A percentile compares a stretch with the other conserved stretches of the same genome.
Conservation (phyloP, 164 flowering plant genomes). For the Berberis vulgaris region DNA sequence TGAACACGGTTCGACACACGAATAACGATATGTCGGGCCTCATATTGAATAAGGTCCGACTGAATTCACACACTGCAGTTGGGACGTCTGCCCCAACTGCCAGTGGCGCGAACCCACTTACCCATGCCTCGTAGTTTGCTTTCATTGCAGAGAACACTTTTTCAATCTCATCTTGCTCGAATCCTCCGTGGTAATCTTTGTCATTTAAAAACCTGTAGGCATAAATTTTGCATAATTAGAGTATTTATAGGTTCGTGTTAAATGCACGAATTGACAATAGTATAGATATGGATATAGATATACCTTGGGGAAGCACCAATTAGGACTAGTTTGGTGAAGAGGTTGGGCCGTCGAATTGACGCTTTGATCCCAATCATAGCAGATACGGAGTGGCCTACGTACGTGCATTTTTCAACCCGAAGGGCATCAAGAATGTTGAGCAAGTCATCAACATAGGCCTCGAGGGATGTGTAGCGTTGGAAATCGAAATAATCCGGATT, state of each 20-base stretch:
- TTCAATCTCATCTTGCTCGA: conserved; percentile 76
- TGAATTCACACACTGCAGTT: conserved; percentile 80
- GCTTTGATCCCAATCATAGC: conserved; percentile 91
- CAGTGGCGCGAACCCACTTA: conserved; percentile 78
- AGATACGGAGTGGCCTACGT: conserved; percentile 92
- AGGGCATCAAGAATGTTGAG: conserved; percentile 70
- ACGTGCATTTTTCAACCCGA: conserved; percentile 47
- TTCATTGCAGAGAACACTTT: conserved; percentile 76
- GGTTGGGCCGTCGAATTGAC: conserved; percentile 76
- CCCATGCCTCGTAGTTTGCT: conserved; percentile 87
- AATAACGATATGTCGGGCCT: conserved; percentile 83
- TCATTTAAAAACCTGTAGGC: conserved; percentile 64
- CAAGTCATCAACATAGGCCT: conserved; percentile 79
- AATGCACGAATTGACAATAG: no score
- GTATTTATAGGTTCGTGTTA: no score
- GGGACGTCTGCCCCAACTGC: conserved; percentile 98
- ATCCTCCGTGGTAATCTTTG: conserved; percentile 78
- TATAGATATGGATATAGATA: no score
- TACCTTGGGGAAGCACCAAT: conserved; percentile 94
- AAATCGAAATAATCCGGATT: conserved; percentile 85
- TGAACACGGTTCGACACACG: conserved; percentile 56
- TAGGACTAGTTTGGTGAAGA: conserved; percentile 82
- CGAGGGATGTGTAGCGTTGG: conserved; percentile 63
- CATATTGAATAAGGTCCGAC: conserved; percentile 94
- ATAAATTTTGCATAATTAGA: background rate